Evolutionary conservation across 2,329 filamentous ascomycete species (phyloP).

Genomic region (Pseudogymnoascus sp.): DNA sequence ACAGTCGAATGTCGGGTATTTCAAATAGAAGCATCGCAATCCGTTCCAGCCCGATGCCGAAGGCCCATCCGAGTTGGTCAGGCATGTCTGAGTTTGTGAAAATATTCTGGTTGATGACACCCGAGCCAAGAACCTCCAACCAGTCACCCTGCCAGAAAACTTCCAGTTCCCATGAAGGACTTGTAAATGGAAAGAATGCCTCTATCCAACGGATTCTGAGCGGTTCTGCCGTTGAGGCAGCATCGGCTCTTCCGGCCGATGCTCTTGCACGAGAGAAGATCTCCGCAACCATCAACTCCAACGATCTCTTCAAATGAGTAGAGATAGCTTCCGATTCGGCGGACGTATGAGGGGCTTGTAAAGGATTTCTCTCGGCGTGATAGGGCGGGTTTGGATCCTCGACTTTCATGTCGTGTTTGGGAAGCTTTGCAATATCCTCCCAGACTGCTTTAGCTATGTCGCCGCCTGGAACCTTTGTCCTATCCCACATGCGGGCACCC

Average conservation of each 20-base stretch:
- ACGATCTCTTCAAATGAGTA: slow-evolving; percentile 76
- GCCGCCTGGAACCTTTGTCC: slow-evolving; percentile 46
- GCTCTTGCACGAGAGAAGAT: slow-evolving; percentile 73
- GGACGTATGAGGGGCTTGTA: slow-evolving; percentile 58
- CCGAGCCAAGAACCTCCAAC: slow-evolving; percentile 93
- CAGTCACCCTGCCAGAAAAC: slow-evolving; percentile 91
- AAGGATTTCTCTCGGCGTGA: slow-evolving; percentile 71
- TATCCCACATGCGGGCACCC: slow-evolving; percentile 82
- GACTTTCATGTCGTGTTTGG: slow-evolving; percentile 65
- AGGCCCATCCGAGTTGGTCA: slow-evolving; percentile 81
- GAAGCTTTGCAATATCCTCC: slow-evolving; percentile 62
- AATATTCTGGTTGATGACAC: slow-evolving; percentile 77
- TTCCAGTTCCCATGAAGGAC: slow-evolving; percentile 91
- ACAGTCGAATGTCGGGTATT: slow-evolving; percentile 91
- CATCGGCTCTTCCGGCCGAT: slow-evolving; percentile 47
- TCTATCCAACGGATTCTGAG: slow-evolving; percentile 89
- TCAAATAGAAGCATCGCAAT: slow-evolving; percentile 97
- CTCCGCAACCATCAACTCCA: slow-evolving; percentile 84
- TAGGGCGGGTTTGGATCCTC: slow-evolving; percentile 76
- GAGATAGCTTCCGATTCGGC: slow-evolving; percentile 77
- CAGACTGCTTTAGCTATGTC: slow-evolving; percentile 59
- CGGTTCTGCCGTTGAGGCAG: slow-evolving; percentile 54
- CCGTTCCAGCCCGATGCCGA: slow-evolving; percentile 86
- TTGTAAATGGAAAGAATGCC: slow-evolving; percentile 96
- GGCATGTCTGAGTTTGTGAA: slow-evolving; percentile 69